Conservation (phyloP, 106 monocot genomes). For the Ottelia alismoides region DNA sequence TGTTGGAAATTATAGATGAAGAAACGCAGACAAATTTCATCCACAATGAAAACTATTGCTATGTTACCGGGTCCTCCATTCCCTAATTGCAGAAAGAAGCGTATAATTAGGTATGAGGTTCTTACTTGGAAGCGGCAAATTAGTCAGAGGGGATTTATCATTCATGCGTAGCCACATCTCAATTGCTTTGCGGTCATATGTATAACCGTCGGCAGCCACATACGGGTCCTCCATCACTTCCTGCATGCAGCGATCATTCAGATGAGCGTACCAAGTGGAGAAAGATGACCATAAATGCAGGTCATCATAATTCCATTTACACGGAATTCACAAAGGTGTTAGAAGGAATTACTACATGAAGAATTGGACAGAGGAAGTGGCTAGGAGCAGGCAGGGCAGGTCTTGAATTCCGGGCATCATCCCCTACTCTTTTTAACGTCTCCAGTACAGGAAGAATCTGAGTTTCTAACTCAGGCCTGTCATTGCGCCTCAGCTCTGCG, state of each 20-base stretch:
- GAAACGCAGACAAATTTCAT: too few relatives aligned
- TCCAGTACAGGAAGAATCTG: slow-evolving; percentile 44
- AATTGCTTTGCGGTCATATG: slow-evolving; percentile 65
- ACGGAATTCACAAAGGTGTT: not conserved
- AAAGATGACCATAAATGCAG: not conserved
- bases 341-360: slow-evolving; percentile 46
- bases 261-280: too few relatives aligned
- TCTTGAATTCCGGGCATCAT: slow-evolving; percentile 6
- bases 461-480: slow-evolving; percentile 52
- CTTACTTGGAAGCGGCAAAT: slow-evolving; percentile 33
- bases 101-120: slow-evolving; percentile 49
- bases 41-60: too few relatives aligned
- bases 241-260: too few relatives aligned
- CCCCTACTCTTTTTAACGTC: slow-evolving; percentile 31
- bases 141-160: slow-evolving; percentile 66
- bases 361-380: slow-evolving; percentile 72
- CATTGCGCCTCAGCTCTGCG: slow-evolving; percentile 38
- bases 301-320: not conserved
- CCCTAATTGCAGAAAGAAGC: slow-evolving; percentile 60
- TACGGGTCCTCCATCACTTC: slow-evolving; percentile 77
- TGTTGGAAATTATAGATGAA: too few relatives aligned
- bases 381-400: slow-evolving; percentile 14
- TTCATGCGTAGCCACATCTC: slow-evolving; percentile 57
- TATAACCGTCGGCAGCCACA: slow-evolving; percentile 75
- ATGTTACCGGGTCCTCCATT: slow-evolving; percentile 50